phyloP scores from a whole-genome alignment of 202 grass and related monocot species.

The Carex arenaria region DNA sequence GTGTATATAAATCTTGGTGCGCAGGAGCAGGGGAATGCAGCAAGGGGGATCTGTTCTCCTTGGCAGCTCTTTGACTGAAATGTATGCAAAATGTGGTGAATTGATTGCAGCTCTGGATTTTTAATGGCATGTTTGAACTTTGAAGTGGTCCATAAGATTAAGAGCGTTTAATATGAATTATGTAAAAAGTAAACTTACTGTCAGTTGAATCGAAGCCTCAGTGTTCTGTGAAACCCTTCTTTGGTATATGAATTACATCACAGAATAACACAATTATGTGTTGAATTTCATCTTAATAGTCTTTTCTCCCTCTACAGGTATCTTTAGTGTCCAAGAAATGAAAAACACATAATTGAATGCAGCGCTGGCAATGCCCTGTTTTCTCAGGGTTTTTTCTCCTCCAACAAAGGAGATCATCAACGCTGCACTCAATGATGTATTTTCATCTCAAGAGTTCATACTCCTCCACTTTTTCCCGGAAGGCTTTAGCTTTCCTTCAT shows the following conservation, averaged over 20 bases:
- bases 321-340: conserved; percentile 14
- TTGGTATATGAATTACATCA: background rate
- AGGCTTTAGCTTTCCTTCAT: background rate
- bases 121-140: background rate
- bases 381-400: background rate
- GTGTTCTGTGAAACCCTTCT: background rate
- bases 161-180: no score
- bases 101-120: no score
- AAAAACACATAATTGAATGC: conserved; percentile 40
- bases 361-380: conserved; percentile 27
- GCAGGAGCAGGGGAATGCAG: no score
- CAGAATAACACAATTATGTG: background rate
- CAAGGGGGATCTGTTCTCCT: no score
- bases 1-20: no score
- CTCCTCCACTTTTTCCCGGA: background rate
- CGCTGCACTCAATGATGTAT: conserved; percentile 86
- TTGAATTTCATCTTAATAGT: background rate
- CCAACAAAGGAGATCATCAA: conserved; percentile 48
- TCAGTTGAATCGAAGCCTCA: background rate
- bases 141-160: background rate
- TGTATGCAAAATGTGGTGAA: no score
- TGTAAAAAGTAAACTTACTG: background rate
- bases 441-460: background rate
- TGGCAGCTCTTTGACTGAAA: no score
- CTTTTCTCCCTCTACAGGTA: background rate